A percentile compares a stretch with the other conserved stretches of the same genome.
Evolutionary conservation across 768 basidiomycete genomes (phyloP).

Genomic region (Phlebiopsis flavidoalba): DNA sequence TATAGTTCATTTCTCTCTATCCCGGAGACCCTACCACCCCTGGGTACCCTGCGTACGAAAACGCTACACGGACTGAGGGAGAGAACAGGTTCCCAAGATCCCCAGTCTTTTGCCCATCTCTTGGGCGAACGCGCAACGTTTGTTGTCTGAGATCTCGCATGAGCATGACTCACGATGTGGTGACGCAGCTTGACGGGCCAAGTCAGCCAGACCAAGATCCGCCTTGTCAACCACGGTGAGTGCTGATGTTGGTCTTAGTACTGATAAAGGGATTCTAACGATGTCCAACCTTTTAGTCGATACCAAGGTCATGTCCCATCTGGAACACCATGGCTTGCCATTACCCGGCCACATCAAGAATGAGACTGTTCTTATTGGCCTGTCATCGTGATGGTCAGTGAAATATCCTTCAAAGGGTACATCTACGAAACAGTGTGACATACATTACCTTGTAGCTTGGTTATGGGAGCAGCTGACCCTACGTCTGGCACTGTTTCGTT

Average conservation of each 20-base stretch:
- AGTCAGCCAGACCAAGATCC: conserved; percentile 42
- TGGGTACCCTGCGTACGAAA: conserved; percentile 81
- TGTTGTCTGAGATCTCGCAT: conserved; percentile 44
- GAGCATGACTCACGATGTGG: conserved; percentile 29
- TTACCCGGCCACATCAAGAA: conserved; percentile 81
- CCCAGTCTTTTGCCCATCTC: conserved; percentile 80
- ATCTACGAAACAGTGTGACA: neutral
- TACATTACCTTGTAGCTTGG: conserved; percentile 37
- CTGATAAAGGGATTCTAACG: neutral
- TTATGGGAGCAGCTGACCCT: conserved; percentile 78
- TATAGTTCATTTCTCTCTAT: conserved; percentile 54
- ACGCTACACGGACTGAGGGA: conserved; percentile 55
- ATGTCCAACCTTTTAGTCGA: conserved; percentile 43
- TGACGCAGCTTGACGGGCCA: conserved; percentile 39
- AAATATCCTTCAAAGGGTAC: neutral
- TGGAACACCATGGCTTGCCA: conserved; percentile 83
- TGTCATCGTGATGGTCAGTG: conserved; percentile 78
- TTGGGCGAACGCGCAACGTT: conserved; percentile 70
- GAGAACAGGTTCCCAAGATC: conserved; percentile 65
- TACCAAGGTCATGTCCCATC: conserved; percentile 66
- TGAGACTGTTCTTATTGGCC: conserved; percentile 83
- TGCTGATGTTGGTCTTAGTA: neutral
- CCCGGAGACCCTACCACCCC: conserved; percentile 82
- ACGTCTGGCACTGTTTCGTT: conserved; percentile 76
- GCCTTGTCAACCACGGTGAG: conserved; percentile 52